Base-by-base conservation (phyloP, 352 stramenopile species). In the Pythium dissotocum region DNA sequence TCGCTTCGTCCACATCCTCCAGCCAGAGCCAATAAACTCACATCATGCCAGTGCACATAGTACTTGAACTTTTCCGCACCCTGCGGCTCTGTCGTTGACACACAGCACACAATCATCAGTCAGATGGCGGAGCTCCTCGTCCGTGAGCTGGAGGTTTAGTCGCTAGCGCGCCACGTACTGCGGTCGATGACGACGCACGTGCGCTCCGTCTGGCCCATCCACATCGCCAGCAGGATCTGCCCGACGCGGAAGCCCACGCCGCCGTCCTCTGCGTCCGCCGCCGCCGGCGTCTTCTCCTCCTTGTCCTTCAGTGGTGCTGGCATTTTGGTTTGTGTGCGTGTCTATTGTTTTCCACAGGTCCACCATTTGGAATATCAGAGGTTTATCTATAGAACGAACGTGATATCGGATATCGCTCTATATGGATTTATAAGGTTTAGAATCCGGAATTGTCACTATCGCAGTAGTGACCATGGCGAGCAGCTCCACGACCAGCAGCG, bases 11-110 rank as follows among this genome's bases (percentile, higher is more conserved):
- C 9, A 38, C 8, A 38, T 10, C 4, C 56, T 1, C 36, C 3
- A 14, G 18, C 33, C 16, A 26, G n/a, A 24, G 18, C 10, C 6
- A 33, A 38, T 1, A 32, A 4, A 72, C 66, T 26, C 61, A 93
- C 85, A 46, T 92, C 85, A 69, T 94, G 85, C 85, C 85, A 94
- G 65, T 94, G 85, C 33, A 94, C 83, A 52, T 94, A 94, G 71
- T 94, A 94, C 70, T 89, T 90, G 72, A 90, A 90, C 42, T 79
- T 84, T 51, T 87, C 72, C n/a, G 78, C 78, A 46, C 68, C 75
- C n/a, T 91, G 44, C 42, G 70, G 67, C 57, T 82, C 83, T 91
- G 40, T 32, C 24, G 18, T 44, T 12, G 8, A 44, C 36, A 44
- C 10, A 24, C 59, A 42, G 55, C 18, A 70, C 9, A 61, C 26